A percentile compares a stretch with the other conserved stretches of the same genome.
Evolutionary conservation across 371 early-diverging fungal species (phyloP).

Genomic region (Phascolomyces articulosus): DNA sequence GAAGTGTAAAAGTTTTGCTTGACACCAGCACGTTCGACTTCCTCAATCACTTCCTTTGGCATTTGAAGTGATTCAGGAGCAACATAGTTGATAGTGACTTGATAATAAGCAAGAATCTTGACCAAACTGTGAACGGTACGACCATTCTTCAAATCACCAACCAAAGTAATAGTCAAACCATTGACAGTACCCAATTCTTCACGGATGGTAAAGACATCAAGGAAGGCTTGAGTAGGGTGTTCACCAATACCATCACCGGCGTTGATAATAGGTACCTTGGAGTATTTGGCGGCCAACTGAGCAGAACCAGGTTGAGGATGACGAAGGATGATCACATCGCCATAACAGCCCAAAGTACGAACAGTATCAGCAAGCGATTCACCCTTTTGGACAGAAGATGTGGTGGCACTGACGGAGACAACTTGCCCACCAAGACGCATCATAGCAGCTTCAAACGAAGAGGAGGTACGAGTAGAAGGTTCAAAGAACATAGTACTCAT

Average conservation of each 20-base stretch:
- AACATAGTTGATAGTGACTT: constrained; percentile 93
- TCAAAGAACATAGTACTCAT: constrained; percentile 96
- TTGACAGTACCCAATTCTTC: constrained; percentile 96
- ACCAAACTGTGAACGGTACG: constrained; percentile 97
- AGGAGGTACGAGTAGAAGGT: constrained; percentile 93
- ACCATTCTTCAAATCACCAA: constrained; percentile 97
- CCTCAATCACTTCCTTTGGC: constrained; percentile 86
- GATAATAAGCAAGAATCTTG: constrained; percentile 87
- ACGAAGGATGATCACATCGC: constrained; percentile 90
- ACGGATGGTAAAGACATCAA: constrained; percentile 94
- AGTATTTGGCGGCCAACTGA: constrained; percentile 83
- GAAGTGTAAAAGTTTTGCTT: constrained; percentile 70
- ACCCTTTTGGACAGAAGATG: constrained; percentile 93
- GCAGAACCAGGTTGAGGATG: constrained; percentile 93
- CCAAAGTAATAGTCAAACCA: constrained; percentile 92
- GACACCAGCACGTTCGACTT: constrained; percentile 70
- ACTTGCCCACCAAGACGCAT: constrained; percentile 91
- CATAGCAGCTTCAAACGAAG: constrained; percentile 96
- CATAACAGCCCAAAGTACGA: constrained; percentile 90
- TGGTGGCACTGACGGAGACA: constrained; percentile 79
- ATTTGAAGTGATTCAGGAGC: constrained; percentile 82
- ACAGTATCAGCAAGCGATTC: constrained; percentile 95
- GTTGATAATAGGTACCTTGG: constrained; percentile 93
- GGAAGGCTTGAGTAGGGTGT: constrained; percentile 98
- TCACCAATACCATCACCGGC: constrained; percentile 98